phyloP scores from a whole-genome alignment of 306 rosid genomes.

The Erythrophleum fordii region DNA sequence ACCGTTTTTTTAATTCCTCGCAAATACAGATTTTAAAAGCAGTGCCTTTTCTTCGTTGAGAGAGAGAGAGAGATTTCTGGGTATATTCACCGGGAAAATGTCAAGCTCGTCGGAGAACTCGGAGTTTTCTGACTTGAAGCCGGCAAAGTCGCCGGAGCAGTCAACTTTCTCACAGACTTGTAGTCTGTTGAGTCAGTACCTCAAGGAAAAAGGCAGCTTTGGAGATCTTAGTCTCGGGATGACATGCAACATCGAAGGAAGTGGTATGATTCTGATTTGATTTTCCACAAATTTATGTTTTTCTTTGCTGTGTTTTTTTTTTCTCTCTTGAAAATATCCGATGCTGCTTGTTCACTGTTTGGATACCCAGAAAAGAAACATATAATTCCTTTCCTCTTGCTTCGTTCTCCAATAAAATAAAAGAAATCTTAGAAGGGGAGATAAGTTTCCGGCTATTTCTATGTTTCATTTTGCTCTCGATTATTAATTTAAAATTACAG shows the following conservation, averaged over 20 bases:
- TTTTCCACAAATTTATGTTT: background rate
- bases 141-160: conserved; percentile 56
- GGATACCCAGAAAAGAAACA: background rate
- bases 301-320: background rate
- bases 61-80: background rate
- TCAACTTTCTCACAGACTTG: conserved; percentile 71
- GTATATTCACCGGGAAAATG: conserved; percentile 45
- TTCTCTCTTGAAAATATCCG: background rate
- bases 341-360: conserved; percentile 5
- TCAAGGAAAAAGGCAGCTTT: conserved; percentile 60
- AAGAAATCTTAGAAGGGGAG: background rate
- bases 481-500: background rate
- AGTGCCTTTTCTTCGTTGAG: conserved; percentile 19
- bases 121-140: conserved; percentile 58
- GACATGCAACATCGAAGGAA: conserved; percentile 52
- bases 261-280: conserved; percentile 47
- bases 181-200: conserved; percentile 56
- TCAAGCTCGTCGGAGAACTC: conserved; percentile 63
- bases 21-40: background rate
- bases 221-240: conserved; percentile 79
- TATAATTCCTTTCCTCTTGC: conserved; percentile 22
- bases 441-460: background rate
- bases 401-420: background rate
- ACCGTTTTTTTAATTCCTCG: background rate
- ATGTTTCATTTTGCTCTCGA: background rate